A percentile compares a stretch with the other conserved stretches of the same genome.
Evolutionary conservation across 306 rosid species (phyloP).

Genomic region (Alnus rubra): DNA sequence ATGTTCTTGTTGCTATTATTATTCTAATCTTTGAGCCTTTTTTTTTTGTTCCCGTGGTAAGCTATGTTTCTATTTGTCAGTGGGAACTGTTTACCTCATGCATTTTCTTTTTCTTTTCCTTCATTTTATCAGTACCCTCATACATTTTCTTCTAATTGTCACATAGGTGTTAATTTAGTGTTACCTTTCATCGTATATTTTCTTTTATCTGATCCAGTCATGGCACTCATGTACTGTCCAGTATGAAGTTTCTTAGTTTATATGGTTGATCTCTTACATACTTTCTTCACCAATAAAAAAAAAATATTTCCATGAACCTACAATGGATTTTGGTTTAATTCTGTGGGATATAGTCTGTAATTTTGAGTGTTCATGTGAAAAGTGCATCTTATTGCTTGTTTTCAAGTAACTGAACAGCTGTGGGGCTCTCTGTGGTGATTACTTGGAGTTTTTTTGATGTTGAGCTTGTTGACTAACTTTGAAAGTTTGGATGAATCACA

Average conservation of each 20-base stretch:
- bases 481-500: constrained; percentile 45
- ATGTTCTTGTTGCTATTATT: neutral
- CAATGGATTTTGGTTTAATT: constrained; percentile 6
- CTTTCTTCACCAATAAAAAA: neutral
- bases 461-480: constrained; percentile 35
- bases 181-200: neutral
- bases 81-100: neutral
- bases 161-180: neutral
- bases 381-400: constrained; percentile 12
- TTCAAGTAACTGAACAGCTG: neutral
- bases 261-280: neutral
- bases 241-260: neutral
- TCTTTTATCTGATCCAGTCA: neutral
- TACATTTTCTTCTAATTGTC: neutral
- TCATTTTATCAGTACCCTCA: neutral
- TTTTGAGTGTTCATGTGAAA: neutral
- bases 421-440: neutral
- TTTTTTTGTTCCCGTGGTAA: neutral
- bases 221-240: neutral
- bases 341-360: neutral
- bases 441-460: constrained; percentile 1
- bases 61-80: neutral
- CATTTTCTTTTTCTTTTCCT: neutral
- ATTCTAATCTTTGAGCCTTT: neutral
- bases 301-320: neutral